Percentiles rank a stretch among this genome's conserved stretches.
Evolutionary conservation across 2,329 filamentous ascomycete species (phyloP).

Genomic region (Neophaeococcomyces aloes): DNA sequence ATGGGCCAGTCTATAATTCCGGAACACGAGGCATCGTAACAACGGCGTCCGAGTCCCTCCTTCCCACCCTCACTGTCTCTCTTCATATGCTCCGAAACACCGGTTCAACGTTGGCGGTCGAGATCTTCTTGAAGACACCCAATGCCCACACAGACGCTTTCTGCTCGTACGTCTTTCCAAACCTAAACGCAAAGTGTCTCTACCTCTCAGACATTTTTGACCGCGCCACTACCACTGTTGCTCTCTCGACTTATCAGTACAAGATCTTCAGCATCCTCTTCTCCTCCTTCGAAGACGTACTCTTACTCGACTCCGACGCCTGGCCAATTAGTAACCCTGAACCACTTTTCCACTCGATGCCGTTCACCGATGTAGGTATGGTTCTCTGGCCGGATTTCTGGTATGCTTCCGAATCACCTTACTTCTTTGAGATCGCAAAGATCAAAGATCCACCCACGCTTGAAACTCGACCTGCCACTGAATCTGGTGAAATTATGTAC

Average conservation of each 20-base stretch:
- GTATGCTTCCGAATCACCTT: conserved; percentile 33
- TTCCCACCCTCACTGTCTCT: conserved; percentile 35
- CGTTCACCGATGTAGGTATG: conserved; percentile 27
- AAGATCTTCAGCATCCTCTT: conserved; percentile 31
- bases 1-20: conserved; percentile 14
- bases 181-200: conserved; percentile 25
- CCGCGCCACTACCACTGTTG: conserved; percentile 12
- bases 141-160: conserved; percentile 22
- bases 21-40: conserved; percentile 27
- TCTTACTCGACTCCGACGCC: conserved; percentile 32
- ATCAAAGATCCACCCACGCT: conserved; percentile 25
- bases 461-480: conserved; percentile 30
- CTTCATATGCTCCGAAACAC: conserved; percentile 37
- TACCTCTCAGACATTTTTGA: conserved; percentile 26
- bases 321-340: conserved; percentile 28
- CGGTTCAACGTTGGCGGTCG: conserved; percentile 35
- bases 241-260: conserved; percentile 28
- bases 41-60: conserved; percentile 33
- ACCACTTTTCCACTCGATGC: conserved; percentile 25
- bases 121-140: conserved; percentile 28
- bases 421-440: conserved; percentile 37
- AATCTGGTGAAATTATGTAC: conserved; percentile 41
- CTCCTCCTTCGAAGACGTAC: conserved; percentile 29
- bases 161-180: conserved; percentile 23
- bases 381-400: conserved; percentile 36